Conservation (phyloP, 768 basidiomycete species). For the Lactifluus piperatus region DNA sequence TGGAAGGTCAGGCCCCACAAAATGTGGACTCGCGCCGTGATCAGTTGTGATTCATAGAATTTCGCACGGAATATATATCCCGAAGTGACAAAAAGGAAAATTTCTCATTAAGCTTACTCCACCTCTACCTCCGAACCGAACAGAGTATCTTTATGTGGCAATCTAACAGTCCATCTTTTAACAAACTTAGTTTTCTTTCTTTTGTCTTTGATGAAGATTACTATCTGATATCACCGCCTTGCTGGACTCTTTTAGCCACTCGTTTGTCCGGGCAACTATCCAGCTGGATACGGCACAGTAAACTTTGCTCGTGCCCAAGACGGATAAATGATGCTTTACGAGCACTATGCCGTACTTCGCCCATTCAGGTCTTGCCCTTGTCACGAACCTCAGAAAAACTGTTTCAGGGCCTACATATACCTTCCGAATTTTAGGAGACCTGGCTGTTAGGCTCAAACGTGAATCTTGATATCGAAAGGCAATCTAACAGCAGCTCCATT, state of each 20-base stretch:
- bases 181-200: background rate
- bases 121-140: background rate
- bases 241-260: background rate
- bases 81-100: background rate
- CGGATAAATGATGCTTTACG: background rate
- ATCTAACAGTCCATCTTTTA: conserved; percentile 1
- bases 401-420: background rate
- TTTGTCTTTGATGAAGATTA: background rate
- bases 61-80: background rate
- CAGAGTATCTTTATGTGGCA: background rate
- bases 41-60: background rate
- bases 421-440: background rate
- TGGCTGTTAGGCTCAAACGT: background rate
- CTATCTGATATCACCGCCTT: background rate
- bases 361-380: background rate
- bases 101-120: background rate
- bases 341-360: background rate
- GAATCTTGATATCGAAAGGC: background rate
- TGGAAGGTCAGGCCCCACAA: background rate
- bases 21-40: background rate
- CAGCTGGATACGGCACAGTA: background rate
- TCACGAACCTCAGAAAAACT: background rate
- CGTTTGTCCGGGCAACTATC: background rate
- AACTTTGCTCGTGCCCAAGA: background rate
- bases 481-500: background rate